Evolutionary conservation across 2,329 filamentous ascomycete genomes (phyloP).

Genomic region (Blastomyces emzantsi): DNA sequence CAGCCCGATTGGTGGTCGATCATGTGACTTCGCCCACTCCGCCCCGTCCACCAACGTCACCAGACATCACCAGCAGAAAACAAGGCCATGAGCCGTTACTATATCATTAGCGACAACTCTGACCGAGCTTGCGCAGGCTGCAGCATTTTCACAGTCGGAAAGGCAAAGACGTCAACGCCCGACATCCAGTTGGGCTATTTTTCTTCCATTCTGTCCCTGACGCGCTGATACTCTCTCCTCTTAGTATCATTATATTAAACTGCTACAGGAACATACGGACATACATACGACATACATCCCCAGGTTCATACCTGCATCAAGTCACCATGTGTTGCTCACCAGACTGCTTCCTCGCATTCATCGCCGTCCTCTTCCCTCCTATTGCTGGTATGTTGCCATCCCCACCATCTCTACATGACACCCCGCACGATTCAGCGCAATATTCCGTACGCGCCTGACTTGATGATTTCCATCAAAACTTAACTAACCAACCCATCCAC

Average conservation of each 20-base stretch:
- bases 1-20: no score
- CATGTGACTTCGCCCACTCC: no score
- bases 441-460: background rate
- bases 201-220: background rate
- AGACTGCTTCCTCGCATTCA: conserved; percentile 52
- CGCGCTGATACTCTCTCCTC: background rate
- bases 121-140: background rate
- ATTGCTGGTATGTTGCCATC: conserved; percentile 42
- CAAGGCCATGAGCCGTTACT: no score
- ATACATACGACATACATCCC: background rate
- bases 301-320: background rate
- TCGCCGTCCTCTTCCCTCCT: conserved; percentile 54
- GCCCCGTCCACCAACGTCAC: no score
- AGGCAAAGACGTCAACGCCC: background rate
- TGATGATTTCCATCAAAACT: background rate
- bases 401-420: conserved; percentile 7
- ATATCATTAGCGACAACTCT: background rate
- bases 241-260: background rate
- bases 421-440: background rate
- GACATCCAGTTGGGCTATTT: background rate
- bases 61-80: no score
- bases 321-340: conserved; percentile 45
- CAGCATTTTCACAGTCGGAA: background rate
- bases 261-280: background rate
- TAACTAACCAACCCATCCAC: conserved; percentile 3